These are phyloP conservation scores for Bidens hawaiensis DNA, from an alignment of 140 eudicot species.

Conservation along the genomic window DNA sequence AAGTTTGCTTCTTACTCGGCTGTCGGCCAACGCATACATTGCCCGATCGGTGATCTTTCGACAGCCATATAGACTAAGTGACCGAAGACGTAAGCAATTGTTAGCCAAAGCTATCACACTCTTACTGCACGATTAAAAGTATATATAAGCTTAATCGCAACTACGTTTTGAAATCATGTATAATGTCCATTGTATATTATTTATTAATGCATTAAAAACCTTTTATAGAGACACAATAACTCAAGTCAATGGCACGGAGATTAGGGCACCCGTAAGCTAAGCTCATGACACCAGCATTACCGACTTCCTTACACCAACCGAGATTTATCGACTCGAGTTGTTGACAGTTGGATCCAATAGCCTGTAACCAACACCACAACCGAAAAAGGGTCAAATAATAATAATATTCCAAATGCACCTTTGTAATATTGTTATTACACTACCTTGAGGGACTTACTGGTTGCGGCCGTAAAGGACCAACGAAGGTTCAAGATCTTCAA, in stretches of 20 bases:
- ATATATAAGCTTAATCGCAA: background rate
- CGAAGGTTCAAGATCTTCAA: constrained; percentile 75
- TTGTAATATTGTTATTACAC: background rate
- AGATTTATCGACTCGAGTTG: constrained; percentile 72
- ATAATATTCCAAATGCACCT: background rate
- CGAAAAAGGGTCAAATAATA: background rate
- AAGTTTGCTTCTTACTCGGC: constrained; percentile 69
- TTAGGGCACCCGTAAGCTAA: constrained; percentile 95
- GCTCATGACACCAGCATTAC: constrained; percentile 89
- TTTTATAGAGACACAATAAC: constrained; percentile 88
- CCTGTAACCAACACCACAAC: constrained; percentile 41
- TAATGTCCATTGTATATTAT: no score
- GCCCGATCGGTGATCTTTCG: constrained; percentile 84
- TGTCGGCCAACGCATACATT: constrained; percentile 82
- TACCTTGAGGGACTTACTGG: constrained; percentile 86
- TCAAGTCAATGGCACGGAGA: constrained; percentile 79
- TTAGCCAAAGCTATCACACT: constrained; percentile 89
- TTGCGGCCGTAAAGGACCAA: constrained; percentile 85
- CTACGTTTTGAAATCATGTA: background rate
- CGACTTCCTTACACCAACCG: constrained; percentile 87
- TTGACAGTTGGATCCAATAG: constrained; percentile 71
- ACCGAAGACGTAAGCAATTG: constrained; percentile 71
- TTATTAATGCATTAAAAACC: no score
- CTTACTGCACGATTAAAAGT: constrained; percentile 47
- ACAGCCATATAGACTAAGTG: constrained; percentile 91